These are phyloP conservation scores for Fragaria vesca DNA, from an alignment of 306 rosid genomes.

Conservation along the genomic window DNA sequence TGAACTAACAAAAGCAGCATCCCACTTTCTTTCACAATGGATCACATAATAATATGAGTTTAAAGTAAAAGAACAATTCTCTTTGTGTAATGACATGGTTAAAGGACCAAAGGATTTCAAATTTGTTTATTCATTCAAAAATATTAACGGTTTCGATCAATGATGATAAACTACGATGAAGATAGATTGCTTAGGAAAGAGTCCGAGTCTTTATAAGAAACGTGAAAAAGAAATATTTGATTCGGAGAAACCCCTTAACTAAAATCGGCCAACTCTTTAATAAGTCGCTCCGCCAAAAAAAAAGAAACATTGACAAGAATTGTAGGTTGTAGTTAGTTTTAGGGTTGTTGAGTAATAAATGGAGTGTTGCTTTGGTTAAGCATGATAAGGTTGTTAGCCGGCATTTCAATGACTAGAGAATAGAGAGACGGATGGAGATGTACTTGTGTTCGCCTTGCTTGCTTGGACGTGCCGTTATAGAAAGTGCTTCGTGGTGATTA, in stretches of 20 bases:
- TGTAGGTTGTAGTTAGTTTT: neutral
- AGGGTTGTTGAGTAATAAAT: slow-evolving; percentile 9
- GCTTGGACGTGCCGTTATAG: slow-evolving; percentile 67
- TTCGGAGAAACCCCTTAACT: neutral
- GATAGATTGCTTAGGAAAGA: no score
- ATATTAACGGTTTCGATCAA: neutral
- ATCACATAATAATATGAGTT: neutral
- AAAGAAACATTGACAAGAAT: neutral
- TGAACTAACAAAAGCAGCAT: neutral
- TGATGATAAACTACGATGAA: neutral
- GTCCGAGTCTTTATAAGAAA: neutral
- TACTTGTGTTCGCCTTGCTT: slow-evolving; percentile 24
- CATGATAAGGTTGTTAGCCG: slow-evolving; percentile 24
- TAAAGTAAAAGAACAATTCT: neutral
- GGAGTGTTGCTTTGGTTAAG: slow-evolving; percentile 23
- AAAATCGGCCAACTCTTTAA: neutral
- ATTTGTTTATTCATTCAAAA: neutral
- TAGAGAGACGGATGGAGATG: slow-evolving; percentile 12
- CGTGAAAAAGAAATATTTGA: neutral
- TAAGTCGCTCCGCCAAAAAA: neutral
- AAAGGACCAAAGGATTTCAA: neutral
- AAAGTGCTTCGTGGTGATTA: slow-evolving; percentile 13
- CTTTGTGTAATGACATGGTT: neutral
- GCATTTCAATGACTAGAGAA: slow-evolving; percentile 27
- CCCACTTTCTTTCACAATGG: neutral